Percentiles rank a stretch among this genome's conserved stretches.
phyloP scores from a whole-genome alignment of 805 yeast genomes.

The Peterozyma xylosa region DNA sequence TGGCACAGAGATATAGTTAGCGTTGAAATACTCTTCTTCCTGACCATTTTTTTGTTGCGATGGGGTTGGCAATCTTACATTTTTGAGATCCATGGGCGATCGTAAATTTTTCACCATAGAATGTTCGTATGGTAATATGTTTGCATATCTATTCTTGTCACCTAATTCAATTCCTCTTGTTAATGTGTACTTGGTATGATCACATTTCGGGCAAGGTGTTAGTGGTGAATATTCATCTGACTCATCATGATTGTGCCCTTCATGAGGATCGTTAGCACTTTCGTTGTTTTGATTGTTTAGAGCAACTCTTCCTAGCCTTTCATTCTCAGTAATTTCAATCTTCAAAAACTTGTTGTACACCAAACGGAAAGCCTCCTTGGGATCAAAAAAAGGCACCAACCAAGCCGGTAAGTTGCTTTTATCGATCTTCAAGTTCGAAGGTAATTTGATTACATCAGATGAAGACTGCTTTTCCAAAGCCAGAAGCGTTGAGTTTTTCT shows the following conservation, averaged over 20 bases:
- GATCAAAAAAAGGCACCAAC: constrained; percentile 7
- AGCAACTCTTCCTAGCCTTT: constrained; percentile 27
- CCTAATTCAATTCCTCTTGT: constrained; percentile 39
- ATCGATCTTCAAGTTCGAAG: constrained; percentile 10
- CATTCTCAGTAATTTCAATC: constrained; percentile 30
- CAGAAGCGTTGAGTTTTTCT: constrained; percentile 7
- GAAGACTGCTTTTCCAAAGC: not conserved
- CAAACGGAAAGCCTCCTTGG: constrained; percentile 16
- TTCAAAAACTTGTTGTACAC: constrained; percentile 26
- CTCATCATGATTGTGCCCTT: too few species aligned
- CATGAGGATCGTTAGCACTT: constrained; percentile 10
- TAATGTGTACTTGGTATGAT: constrained; percentile 27
- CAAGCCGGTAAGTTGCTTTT: constrained; percentile 7
- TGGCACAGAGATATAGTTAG: constrained; percentile 29
- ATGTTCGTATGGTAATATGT: constrained; percentile 43
- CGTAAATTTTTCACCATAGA: constrained; percentile 30
- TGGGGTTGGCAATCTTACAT: not conserved
- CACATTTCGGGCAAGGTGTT: constrained; percentile 34
- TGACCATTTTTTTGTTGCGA: not conserved
- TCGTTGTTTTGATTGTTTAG: constrained; percentile 1
- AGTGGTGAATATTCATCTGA: constrained; percentile 26
- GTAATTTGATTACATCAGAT: constrained; percentile 1
- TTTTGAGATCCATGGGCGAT: constrained; percentile 10
- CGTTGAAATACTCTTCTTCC: constrained; percentile 36
- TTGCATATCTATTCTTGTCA: constrained; percentile 35